Base-by-base conservation (phyloP, 306 rosid genomes). In the Citrullus amarus region DNA sequence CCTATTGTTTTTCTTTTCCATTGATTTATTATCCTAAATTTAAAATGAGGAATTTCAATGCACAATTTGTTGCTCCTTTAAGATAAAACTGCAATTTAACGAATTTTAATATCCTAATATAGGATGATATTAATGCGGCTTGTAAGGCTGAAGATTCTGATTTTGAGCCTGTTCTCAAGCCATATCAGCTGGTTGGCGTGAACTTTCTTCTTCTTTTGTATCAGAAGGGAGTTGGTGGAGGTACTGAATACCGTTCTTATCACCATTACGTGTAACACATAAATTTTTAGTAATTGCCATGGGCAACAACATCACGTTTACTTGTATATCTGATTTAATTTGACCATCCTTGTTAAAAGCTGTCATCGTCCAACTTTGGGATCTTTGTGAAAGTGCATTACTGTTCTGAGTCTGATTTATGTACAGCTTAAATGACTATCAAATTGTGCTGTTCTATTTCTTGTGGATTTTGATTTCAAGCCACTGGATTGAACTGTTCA, bases 131-230 rank as follows among this genome's bases (percentile, higher is more conserved):
- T 76, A 87, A 88, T 76, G 93, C 79, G 73, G 98, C 95, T n/a
- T 95, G 98, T 48, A 86, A 81, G 79, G 83, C 91, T 1, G 90
- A 89, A 76, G 91, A 91, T 83, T 92, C 96, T 28, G 91, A 91
- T 87, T 91, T 95, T 83, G 91, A 88, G 84, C 98, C 97, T 72
- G 80, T 91, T 76, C 96, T 95, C 50, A 95, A 95, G 88, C 93
- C 91, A 28, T 95, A 95, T 77, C 97, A 95, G 80, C 84, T 95
- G 80, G 98, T 95, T 83, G 97, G 98, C 66, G 97, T 95, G 75
- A 95, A 95, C 80, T 92, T 95, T 86, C 89, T 95, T 87, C 96
- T 95, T 66, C 86, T 95, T 78, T 78, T 95, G 85, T 86, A 92
- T 88, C 87, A 86, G 61, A 95, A 92, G 90, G 83, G 92, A n/a